Conservation (phyloP, 1,139 yeast genomes). For the Yamadazyma jaroonii region DNA sequence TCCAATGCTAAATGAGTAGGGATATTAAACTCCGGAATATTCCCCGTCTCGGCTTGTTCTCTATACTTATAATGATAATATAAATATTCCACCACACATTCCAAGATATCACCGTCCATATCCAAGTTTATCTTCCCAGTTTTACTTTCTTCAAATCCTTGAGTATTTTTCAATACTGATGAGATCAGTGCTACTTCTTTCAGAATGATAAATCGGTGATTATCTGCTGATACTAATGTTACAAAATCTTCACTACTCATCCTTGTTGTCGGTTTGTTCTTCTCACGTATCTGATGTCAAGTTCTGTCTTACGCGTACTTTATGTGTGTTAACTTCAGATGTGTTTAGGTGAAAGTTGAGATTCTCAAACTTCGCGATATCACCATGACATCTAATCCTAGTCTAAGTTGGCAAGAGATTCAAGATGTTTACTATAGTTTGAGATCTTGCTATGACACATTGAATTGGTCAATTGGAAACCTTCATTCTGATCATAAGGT, state of each 20-base stretch:
- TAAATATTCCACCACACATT: constrained; percentile 82
- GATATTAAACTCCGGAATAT: constrained; percentile 80
- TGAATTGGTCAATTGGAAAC: constrained; percentile 36
- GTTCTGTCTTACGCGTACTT: too few relatives aligned
- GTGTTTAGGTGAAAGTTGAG: too few relatives aligned
- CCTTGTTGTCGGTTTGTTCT: too few relatives aligned
- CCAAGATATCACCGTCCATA: constrained; percentile 71
- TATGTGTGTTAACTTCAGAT: too few relatives aligned
- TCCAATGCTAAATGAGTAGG: constrained; percentile 96
- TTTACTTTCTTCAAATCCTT: constrained; percentile 55
- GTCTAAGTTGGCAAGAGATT: constrained; percentile 60
- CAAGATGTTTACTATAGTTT: constrained; percentile 60
- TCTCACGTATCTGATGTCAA: too few relatives aligned
- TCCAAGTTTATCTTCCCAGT: constrained; percentile 53
- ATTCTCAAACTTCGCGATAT: neutral
- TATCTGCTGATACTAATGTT: constrained; percentile 74
- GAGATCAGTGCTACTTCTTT: constrained; percentile 83
- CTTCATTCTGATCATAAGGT: constrained; percentile 27
- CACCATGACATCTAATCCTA: constrained; percentile 31
- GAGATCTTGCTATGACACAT: constrained; percentile 39
- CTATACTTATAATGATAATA: constrained; percentile 72
- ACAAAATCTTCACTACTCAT: constrained; percentile 36
- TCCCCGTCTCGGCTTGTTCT: constrained; percentile 52
- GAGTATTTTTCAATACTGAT: constrained; percentile 72
- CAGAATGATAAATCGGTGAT: constrained; percentile 59